Base-by-base conservation (phyloP, 1,284 basidiomycete species). In the Cerioporus squamosus region DNA sequence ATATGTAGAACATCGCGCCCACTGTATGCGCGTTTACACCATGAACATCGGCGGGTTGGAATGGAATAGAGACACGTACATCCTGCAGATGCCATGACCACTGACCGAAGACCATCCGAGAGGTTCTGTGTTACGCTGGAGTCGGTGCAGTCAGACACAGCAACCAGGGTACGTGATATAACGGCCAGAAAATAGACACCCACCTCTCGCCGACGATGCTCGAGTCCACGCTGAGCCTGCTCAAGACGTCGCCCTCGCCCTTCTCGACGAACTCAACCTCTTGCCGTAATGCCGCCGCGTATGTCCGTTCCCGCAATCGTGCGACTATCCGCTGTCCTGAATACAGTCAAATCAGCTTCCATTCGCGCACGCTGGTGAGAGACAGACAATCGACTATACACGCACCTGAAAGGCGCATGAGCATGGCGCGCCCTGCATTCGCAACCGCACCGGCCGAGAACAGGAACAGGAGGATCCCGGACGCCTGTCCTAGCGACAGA, bases 1-100 rank as follows among this genome's bases (percentile, higher is more conserved):
- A 98, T 61, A 98, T 87, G 76, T 91, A 96, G 67, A 98, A 90
- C 97, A 99, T 99, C 55, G 95, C 94, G 42, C 92, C 93, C 63
- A 98, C 94, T 91, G 65, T n/a, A 40, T 24, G 29, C 22, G 24
- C 26, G n/a, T 3, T 10, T 12, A 5, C 18, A 3, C n/a, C 17
- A 9, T 22, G n/a, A 49, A 5, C n/a, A n/a, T n/a, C n/a, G n/a
- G n/a, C n/a, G n/a, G n/a, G n/a, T n/a, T n/a, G n/a, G n/a, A n/a
- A n/a, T n/a, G n/a, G n/a, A n/a, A n/a, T n/a, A n/a, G 44, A 29
- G 24, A 18, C 8, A 82, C 90, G 73, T 72, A 94, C 92, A 79
- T 47, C 95, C 95, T 64, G 94, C 94, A 6, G 89, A 86, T 31
- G 94, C 92, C 78, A 95, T 95, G 36, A 97, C 92, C 42, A 94